A percentile compares a stretch with the other conserved stretches of the same genome.
Conservation (phyloP, 2,329 filamentous ascomycete genomes). For the Sporothrix mexicana region DNA sequence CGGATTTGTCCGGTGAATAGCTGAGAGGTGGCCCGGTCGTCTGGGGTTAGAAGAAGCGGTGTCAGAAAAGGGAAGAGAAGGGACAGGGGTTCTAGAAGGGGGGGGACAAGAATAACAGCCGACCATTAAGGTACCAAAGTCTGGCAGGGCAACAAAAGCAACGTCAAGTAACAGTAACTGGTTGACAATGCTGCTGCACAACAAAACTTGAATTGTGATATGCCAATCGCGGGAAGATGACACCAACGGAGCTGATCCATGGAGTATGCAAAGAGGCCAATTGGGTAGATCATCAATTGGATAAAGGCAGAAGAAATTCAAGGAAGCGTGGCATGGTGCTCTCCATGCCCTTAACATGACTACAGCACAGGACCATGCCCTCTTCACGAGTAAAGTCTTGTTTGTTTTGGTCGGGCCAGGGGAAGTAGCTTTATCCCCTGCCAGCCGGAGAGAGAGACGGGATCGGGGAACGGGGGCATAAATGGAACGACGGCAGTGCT, state of each 20-base stretch:
- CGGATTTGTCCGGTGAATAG: neutral
- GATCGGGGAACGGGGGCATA: neutral
- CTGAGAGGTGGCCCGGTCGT: neutral
- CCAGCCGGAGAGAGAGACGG: neutral
- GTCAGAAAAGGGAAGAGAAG: slow-evolving; percentile 7
- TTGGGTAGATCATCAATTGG: neutral
- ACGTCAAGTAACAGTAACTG: neutral
- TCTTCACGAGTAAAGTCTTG: neutral
- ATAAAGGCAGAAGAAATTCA: neutral
- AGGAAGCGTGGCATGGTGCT: neutral
- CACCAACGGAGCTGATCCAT: neutral
- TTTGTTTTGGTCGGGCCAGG: slow-evolving; percentile 9
- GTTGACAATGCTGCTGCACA: neutral
- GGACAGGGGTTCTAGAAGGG: slow-evolving; percentile 8
- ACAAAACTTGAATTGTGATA: neutral
- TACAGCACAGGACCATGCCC: slow-evolving; percentile 1
- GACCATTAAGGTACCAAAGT: slow-evolving; percentile 28
- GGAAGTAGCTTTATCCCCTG: slow-evolving; percentile 16
- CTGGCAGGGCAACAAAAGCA: slow-evolving; percentile 12
- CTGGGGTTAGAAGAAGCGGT: slow-evolving; percentile 11
- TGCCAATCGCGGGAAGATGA: neutral
- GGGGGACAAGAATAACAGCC: slow-evolving; percentile 16
- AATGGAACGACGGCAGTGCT: slow-evolving; percentile 6
- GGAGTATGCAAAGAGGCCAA: neutral
- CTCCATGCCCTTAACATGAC: neutral